These are phyloP conservation scores for Agaricus blazei DNA, from an alignment of 768 basidiomycete species.

Conservation along the genomic window DNA sequence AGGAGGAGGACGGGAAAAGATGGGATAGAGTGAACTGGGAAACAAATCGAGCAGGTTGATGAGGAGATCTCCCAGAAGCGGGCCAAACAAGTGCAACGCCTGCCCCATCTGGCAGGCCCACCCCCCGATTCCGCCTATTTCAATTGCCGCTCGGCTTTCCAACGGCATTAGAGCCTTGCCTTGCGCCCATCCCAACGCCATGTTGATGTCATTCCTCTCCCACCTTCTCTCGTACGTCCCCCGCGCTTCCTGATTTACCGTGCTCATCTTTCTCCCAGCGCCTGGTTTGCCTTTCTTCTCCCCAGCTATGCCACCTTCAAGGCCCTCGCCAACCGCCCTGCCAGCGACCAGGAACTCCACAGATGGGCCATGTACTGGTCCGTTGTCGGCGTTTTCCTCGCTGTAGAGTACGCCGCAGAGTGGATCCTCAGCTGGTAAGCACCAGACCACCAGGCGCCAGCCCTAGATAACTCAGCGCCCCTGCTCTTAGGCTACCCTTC, in stretches of 20 bases:
- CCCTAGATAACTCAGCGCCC: conserved; percentile 5
- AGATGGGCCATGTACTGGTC: conserved; percentile 61
- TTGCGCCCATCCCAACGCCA: conserved; percentile 17
- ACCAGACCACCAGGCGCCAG: conserved; percentile 6
- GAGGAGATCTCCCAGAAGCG: conserved; percentile 13
- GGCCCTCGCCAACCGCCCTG: conserved; percentile 48
- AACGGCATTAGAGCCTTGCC: conserved; percentile 4
- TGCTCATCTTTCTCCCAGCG: conserved; percentile 30
- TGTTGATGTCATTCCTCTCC: conserved; percentile 47
- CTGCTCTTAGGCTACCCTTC: conserved; percentile 57
- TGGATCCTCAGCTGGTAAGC: conserved; percentile 63
- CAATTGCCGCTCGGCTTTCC: background rate
- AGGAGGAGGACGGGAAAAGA: conserved; percentile 14
- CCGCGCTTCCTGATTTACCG: background rate
- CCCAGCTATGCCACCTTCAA: conserved; percentile 67
- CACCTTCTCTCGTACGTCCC: conserved; percentile 40
- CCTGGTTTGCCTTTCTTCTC: conserved; percentile 67
- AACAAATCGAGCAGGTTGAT: conserved; percentile 16
- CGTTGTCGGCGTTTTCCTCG: conserved; percentile 54
- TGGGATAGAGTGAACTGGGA: conserved; percentile 11
- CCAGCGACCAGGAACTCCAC: conserved; percentile 48
- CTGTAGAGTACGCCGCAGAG: conserved; percentile 58
- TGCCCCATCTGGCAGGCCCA: background rate
- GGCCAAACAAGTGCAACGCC: conserved; percentile 13
- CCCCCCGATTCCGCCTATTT: background rate